Percentiles rank a stretch among this genome's conserved stretches.
These are phyloP conservation scores for Eremomyces bilateralis DNA, from an alignment of 495 filamentous ascomycete genomes.

Conservation along the genomic window DNA sequence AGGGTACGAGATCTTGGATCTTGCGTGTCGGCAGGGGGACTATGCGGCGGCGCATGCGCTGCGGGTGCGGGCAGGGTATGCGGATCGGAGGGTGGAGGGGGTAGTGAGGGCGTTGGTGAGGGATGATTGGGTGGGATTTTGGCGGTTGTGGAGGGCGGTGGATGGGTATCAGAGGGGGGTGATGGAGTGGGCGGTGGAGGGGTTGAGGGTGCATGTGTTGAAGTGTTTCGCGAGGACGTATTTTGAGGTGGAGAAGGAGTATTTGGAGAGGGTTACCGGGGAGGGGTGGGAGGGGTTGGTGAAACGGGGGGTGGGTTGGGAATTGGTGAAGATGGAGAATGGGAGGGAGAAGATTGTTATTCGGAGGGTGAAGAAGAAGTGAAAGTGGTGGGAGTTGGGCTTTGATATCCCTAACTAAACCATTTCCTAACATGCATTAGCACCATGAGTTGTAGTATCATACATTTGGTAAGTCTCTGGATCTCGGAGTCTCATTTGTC, in stretches of 20 bases:
- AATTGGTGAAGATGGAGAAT: slow-evolving; percentile 27
- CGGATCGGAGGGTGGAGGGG: slow-evolving; percentile 38
- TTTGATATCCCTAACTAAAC: too few species aligned
- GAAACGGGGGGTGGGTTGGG: slow-evolving; percentile 57
- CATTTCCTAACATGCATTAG: too few species aligned
- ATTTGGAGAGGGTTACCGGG: slow-evolving; percentile 39
- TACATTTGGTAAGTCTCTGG: too few species aligned
- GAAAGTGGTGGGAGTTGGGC: too few species aligned
- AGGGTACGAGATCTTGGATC: slow-evolving; percentile 66
- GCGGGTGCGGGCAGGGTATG: slow-evolving; percentile 30
- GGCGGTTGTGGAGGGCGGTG: slow-evolving; percentile 43
- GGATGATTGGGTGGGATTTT: slow-evolving; percentile 67
- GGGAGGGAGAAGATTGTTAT: slow-evolving; percentile 41
- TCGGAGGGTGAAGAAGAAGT: slow-evolving; percentile 33
- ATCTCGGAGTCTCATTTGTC: too few species aligned
- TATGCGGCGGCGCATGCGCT: slow-evolving; percentile 49
- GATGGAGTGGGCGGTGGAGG: slow-evolving; percentile 57
- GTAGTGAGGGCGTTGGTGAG: slow-evolving; percentile 49
- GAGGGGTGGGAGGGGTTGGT: slow-evolving; percentile 45
- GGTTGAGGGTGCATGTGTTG: slow-evolving; percentile 47
- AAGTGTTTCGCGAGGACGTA: slow-evolving; percentile 73
- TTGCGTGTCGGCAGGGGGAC: slow-evolving; percentile 65
- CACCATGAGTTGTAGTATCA: too few species aligned
- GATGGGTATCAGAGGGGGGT: slow-evolving; percentile 55
- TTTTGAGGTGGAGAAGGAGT: slow-evolving; percentile 41